Evolutionary conservation across 495 filamentous ascomycete genomes (phyloP).

Genomic region (Podospora pseudoanserina): DNA sequence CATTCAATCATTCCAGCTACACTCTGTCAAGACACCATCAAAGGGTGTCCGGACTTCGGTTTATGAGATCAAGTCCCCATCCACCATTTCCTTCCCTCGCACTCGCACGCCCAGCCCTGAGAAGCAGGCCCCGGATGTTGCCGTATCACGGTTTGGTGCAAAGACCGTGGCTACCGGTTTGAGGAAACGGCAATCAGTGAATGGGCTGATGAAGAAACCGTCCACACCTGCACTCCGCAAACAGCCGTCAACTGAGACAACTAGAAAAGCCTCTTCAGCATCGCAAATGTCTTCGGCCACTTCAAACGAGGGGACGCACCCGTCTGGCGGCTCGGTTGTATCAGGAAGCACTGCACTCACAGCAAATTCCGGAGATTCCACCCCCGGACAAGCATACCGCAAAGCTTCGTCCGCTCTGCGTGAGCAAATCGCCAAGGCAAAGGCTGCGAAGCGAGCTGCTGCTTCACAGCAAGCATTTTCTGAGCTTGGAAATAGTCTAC

Average conservation of each 20-base stretch:
- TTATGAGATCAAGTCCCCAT: conserved; percentile 22
- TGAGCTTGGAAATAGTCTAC: neutral
- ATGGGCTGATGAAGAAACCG: conserved; percentile 53
- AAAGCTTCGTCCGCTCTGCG: conserved; percentile 79
- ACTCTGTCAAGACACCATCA: conserved; percentile 11
- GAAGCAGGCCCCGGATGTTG: conserved; percentile 28
- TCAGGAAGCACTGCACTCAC: conserved; percentile 39
- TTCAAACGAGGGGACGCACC: conserved; percentile 43
- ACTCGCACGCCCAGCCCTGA: conserved; percentile 44
- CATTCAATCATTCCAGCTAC: conserved; percentile 27
- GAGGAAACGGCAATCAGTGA: conserved; percentile 54
- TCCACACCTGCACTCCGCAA: conserved; percentile 42
- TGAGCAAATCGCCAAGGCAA: conserved; percentile 91
- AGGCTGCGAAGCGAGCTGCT: conserved; percentile 70
- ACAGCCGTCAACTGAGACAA: conserved; percentile 28
- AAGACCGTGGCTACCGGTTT: conserved; percentile 49
- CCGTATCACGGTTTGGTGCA: conserved; percentile 41
- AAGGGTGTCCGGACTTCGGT: conserved; percentile 17
- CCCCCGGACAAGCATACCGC: conserved; percentile 37
- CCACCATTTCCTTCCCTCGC: conserved; percentile 22
- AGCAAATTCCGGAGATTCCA: conserved; percentile 35
- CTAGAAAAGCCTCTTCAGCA: conserved; percentile 38
- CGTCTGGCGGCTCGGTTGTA: conserved; percentile 35
- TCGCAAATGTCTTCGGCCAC: conserved; percentile 49
- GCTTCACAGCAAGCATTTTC: conserved; percentile 38